Conservation (phyloP, 176 grass and related monocot species). For the Carex myosuroides region DNA sequence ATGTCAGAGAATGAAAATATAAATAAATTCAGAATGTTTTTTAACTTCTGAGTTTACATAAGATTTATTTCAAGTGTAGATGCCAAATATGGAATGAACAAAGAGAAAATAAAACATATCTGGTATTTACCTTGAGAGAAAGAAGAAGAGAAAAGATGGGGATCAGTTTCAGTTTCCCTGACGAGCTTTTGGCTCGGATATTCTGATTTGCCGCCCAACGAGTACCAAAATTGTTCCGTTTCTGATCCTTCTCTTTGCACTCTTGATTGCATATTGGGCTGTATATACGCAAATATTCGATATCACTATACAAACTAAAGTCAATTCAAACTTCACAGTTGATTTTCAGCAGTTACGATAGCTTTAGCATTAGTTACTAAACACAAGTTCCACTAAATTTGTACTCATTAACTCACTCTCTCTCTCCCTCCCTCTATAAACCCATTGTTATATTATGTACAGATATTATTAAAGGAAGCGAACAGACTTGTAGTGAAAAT, state of each 20-base stretch:
- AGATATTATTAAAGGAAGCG: constrained; percentile 1
- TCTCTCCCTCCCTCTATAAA: background rate
- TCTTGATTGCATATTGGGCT: constrained; percentile 94
- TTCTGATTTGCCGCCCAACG: constrained; percentile 84
- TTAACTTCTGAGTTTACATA: constrained; percentile 2
- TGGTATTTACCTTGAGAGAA: constrained; percentile 68
- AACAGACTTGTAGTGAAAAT: background rate
- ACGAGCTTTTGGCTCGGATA: constrained; percentile 78
- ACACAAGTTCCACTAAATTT: background rate
- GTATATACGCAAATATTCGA: constrained; percentile 12
- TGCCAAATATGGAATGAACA: background rate
- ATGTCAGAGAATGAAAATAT: constrained; percentile 21
- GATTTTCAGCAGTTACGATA: background rate
- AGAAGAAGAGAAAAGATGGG: constrained; percentile 82
- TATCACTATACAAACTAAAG: background rate
- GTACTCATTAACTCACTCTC: background rate
- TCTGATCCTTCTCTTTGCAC: constrained; percentile 95
- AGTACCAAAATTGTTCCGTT: constrained; percentile 91
- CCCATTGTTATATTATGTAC: background rate
- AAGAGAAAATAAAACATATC: constrained; percentile 1
- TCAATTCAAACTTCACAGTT: background rate
- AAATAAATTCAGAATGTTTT: constrained; percentile 13
- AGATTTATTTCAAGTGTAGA: background rate
- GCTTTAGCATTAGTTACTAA: background rate
- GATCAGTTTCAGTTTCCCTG: constrained; percentile 76